phyloP scores from a whole-genome alignment of 352 stramenopile species.

The Phytopythium vexans region DNA sequence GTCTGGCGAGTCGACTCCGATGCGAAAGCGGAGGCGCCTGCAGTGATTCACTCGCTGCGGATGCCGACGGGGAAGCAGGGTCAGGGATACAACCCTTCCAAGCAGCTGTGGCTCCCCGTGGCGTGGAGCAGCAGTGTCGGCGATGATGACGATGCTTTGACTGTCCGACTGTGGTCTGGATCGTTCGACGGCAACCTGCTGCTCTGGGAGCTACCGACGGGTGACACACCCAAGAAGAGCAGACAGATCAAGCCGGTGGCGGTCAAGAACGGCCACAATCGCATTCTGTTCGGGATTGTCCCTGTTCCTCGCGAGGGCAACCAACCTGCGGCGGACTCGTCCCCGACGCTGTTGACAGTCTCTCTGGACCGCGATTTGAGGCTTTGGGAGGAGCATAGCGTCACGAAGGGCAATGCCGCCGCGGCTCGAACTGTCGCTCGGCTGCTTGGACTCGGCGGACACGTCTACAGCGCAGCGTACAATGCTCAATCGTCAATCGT shows the following conservation, averaged over 20 bases:
- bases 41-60: conserved; percentile 27
- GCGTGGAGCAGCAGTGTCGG: conserved; percentile 34
- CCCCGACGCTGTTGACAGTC: conserved; percentile 42
- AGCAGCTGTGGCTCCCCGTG: conserved; percentile 71
- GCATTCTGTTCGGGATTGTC: conserved; percentile 66
- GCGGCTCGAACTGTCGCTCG: conserved; percentile 32
- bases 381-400: conserved; percentile 40
- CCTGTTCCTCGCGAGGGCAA: conserved; percentile 7
- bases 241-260: conserved; percentile 38
- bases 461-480: conserved; percentile 54
- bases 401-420: conserved; percentile 2
- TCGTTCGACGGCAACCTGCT: conserved; percentile 69
- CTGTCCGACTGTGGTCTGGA: conserved; percentile 55
- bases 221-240: conserved; percentile 5
- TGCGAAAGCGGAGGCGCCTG: conserved; percentile 6
- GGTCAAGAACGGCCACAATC: conserved; percentile 61
- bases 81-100: conserved; percentile 59
- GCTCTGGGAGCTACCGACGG: conserved; percentile 36
- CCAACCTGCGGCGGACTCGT: background rate
- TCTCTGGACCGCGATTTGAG: conserved; percentile 69
- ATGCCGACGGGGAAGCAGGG: conserved; percentile 65
- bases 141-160: background rate
- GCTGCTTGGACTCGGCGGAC: conserved; percentile 53
- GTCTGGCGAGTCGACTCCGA: conserved; percentile 34
- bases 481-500: conserved; percentile 24